Conservation (phyloP, 768 basidiomycete species). For the Lactifluus echinatus region DNA sequence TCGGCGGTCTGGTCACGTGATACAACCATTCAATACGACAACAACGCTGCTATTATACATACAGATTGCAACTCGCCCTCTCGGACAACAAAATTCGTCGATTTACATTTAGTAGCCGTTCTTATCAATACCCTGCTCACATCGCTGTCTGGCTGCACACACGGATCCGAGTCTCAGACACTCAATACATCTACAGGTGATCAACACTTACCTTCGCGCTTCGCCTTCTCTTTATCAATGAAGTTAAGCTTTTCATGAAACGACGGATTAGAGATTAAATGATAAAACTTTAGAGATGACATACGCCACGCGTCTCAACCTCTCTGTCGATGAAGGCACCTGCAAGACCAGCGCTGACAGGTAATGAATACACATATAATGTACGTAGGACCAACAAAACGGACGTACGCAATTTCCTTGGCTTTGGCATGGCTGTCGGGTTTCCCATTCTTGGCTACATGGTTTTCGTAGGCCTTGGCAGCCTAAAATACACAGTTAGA, state of each 20-base stretch:
- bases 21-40: too few species aligned
- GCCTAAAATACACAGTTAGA: not conserved
- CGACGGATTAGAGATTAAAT: not conserved
- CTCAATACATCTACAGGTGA: too few species aligned
- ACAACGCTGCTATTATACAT: too few species aligned
- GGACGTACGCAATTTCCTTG: constrained; percentile 43
- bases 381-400: not conserved
- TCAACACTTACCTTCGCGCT: constrained; percentile 32
- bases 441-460: constrained; percentile 41
- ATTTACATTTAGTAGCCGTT: too few species aligned
- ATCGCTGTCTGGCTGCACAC: too few species aligned
- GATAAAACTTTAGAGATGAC: constrained; percentile 4
- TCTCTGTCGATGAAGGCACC: constrained; percentile 48
- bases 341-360: constrained; percentile 40
- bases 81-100: too few species aligned
- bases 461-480: constrained; percentile 49
- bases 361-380: not conserved
- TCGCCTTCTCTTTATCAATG: constrained; percentile 37
- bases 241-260: constrained; percentile 32
- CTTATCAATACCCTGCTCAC: too few species aligned
- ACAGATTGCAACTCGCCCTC: too few species aligned
- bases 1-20: too few species aligned
- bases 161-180: too few species aligned
- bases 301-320: constrained; percentile 50
- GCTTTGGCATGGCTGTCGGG: constrained; percentile 43